phyloP scores from a whole-genome alignment of 352 stramenopile species.

The Phytopythium chamaehyphon region DNA sequence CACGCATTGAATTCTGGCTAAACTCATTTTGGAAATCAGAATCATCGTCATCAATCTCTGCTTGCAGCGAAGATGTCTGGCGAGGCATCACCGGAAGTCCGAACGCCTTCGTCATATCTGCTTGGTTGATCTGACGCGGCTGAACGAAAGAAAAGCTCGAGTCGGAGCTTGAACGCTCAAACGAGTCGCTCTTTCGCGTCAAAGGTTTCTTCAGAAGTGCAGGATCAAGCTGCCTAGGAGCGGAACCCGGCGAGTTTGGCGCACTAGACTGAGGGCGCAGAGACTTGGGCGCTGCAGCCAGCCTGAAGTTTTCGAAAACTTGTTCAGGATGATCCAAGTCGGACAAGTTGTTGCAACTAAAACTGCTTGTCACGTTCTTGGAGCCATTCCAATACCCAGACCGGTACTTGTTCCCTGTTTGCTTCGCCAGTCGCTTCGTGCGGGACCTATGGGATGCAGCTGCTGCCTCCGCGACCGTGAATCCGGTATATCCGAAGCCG shows the following conservation, averaged over 20 bases:
- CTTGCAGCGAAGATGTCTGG: slow-evolving; percentile 15
- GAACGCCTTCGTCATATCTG: slow-evolving; percentile 30
- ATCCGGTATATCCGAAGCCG: slow-evolving; percentile 43
- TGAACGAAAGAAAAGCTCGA: slow-evolving; percentile 14
- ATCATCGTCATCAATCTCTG: slow-evolving; percentile 32
- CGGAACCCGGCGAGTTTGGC: not conserved
- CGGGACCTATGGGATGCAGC: slow-evolving; percentile 62
- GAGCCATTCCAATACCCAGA: slow-evolving; percentile 67
- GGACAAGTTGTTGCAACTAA: slow-evolving; percentile 76
- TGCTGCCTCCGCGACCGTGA: slow-evolving; percentile 60
- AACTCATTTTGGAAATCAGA: slow-evolving; percentile 8
- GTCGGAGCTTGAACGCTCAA: slow-evolving; percentile 30
- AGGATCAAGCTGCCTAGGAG: not conserved
- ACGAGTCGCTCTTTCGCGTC: slow-evolving; percentile 50
- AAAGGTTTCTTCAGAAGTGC: slow-evolving; percentile 8
- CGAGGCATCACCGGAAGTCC: slow-evolving; percentile 13
- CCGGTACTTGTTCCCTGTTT: slow-evolving; percentile 34
- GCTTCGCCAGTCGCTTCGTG: slow-evolving; percentile 29
- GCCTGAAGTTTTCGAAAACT: slow-evolving; percentile 27
- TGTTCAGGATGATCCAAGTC: slow-evolving; percentile 56
- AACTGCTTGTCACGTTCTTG: slow-evolving; percentile 76
- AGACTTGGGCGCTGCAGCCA: not conserved
- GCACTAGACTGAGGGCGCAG: slow-evolving; percentile 14
- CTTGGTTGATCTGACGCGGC: slow-evolving; percentile 27
- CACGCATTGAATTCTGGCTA: slow-evolving; percentile 15